These are phyloP conservation scores for Colletotrichum salicis DNA, from an alignment of 2,329 filamentous ascomycete genomes.

Conservation along the genomic window DNA sequence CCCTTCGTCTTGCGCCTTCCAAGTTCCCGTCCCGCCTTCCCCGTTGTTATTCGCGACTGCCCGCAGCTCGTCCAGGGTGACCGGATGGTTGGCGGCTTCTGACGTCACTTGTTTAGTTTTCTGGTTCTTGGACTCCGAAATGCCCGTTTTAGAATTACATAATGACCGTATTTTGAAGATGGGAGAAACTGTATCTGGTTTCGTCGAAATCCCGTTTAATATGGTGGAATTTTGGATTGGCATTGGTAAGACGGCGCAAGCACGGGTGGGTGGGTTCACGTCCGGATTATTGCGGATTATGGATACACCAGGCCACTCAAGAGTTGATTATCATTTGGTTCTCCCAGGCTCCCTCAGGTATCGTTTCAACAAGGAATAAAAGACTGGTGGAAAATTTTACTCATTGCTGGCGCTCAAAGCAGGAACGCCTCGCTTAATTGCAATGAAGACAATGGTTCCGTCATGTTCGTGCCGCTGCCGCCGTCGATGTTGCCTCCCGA, in stretches of 20 bases:
- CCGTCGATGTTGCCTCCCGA: too few relatives aligned
- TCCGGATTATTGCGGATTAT: too few relatives aligned
- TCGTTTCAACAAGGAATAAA: background rate
- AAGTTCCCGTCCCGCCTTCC: background rate
- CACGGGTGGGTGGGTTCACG: too few relatives aligned
- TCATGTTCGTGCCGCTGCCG: too few relatives aligned
- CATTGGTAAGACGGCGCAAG: too few relatives aligned
- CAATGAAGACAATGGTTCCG: background rate
- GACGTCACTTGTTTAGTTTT: background rate
- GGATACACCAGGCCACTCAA: too few relatives aligned
- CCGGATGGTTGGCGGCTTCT: background rate
- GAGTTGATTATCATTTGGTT: too few relatives aligned
- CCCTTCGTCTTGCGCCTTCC: too few relatives aligned
- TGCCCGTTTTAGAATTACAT: background rate
- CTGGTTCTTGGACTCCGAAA: background rate
- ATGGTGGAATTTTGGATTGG: too few relatives aligned
- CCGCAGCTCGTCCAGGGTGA: background rate
- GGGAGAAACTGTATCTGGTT: background rate
- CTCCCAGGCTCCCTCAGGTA: too few relatives aligned
- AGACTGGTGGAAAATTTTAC: background rate
- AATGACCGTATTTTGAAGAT: background rate
- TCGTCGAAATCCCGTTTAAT: too few relatives aligned
- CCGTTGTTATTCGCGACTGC: background rate
- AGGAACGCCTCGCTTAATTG: background rate
- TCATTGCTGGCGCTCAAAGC: too few relatives aligned